Evolutionary conservation across 2,329 filamentous ascomycete species (phyloP), one percentile per base, ranked within the genome.

Genomic region (Aspergillus persii): DNA sequence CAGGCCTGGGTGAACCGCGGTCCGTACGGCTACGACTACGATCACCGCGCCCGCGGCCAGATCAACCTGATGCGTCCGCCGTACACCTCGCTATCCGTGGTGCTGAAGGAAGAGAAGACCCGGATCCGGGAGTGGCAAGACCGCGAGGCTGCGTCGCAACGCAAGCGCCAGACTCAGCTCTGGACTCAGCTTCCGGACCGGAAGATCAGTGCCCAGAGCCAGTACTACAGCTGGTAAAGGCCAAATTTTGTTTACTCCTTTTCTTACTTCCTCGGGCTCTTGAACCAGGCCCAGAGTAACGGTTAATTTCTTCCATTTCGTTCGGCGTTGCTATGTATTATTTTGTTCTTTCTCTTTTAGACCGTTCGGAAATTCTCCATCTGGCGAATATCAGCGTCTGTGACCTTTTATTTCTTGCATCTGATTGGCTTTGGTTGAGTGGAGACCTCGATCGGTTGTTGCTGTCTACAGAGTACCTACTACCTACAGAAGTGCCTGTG

Each of bases 71-170:
- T 95, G 75, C 81, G 82, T 57, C 87, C 87, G 64, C 91, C 91
- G 0, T 85, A 86, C 66, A 91, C 94, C 31, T 91, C 84, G 65
- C 84, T 97, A 61, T 87, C 88, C 0, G 79, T 99, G 39, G 75
- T 96, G 12, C 80, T 99, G 72, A 99, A 98, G 80, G 95, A 99
- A 74, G 93, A 98, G 76, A 90, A 89, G 76, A 96, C 95, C 5
- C 84, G 92, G 56, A 87, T 97, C 69, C 86, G 95, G 61, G 84
- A 92, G 72, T 86, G 89, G 70, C 82, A 91, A 58, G 92, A 97
- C 71, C 86, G 88, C 59, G 83, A 91, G 72, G 87, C 87, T 66
- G 94, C 91, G 80, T 83, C 89, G 68, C 84, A 87, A 69, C 94
- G 91, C 79, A 84, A 89, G 74, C 82, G 84, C 56, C 87, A 87